A percentile compares a stretch with the other conserved stretches of the same genome.
phyloP scores from a whole-genome alignment of 2,329 filamentous ascomycete species.

The Podosphaera leucotricha region DNA sequence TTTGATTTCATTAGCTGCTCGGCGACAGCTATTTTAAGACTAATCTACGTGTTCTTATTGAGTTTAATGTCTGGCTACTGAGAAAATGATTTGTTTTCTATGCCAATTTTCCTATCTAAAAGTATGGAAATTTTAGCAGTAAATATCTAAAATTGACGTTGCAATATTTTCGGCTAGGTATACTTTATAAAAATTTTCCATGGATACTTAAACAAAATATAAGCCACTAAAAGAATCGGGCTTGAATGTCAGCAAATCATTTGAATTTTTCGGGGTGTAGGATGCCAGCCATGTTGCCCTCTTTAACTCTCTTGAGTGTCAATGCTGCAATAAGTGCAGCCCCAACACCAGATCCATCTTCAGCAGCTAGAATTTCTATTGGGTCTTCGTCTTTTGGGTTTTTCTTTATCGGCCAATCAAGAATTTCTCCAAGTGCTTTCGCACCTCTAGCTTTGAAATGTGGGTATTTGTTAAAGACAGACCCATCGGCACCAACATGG shows the following conservation, averaged over 20 bases:
- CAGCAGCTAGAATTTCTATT: conserved; percentile 66
- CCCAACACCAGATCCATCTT: conserved; percentile 93
- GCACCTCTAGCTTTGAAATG: conserved; percentile 91
- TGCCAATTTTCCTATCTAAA: no score
- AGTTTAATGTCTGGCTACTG: no score
- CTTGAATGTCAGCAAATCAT: conserved; percentile 10
- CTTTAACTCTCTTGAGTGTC: conserved; percentile 38
- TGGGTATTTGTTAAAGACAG: conserved; percentile 97
- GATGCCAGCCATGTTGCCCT: conserved; percentile 39
- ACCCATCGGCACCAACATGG: conserved; percentile 91
- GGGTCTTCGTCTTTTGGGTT: conserved; percentile 55
- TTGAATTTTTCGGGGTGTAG: conserved; percentile 39
- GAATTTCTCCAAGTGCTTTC: conserved; percentile 72
- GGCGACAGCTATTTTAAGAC: no score
- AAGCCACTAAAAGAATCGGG: no score
- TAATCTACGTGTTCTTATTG: no score
- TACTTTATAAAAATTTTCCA: no score
- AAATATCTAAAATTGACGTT: no score
- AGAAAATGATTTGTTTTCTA: no score
- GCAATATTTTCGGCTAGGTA: no score
- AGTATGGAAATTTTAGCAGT: no score
- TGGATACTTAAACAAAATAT: no score
- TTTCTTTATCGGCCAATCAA: conserved; percentile 68
- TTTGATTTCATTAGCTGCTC: no score
- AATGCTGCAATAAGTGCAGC: conserved; percentile 74